Conservation (phyloP, 208 protist genomes). For the Lotmaria passim region DNA sequence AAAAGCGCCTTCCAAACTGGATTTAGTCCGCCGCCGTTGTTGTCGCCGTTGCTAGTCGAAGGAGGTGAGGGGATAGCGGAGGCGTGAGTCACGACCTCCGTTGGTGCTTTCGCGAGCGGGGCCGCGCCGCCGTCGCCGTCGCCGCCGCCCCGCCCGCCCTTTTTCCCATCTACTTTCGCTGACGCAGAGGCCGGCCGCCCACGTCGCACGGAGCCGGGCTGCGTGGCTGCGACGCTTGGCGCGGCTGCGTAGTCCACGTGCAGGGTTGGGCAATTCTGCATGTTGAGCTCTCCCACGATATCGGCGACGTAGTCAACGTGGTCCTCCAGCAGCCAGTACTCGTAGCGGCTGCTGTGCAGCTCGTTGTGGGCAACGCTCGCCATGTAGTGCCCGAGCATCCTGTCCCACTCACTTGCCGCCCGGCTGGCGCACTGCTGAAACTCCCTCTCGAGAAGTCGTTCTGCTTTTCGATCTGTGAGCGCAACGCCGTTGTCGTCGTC, state of each 20-base stretch:
- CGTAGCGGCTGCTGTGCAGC: slow-evolving; percentile 48
- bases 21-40: slow-evolving; percentile 5
- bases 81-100: too few species aligned
- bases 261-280: slow-evolving; percentile 37
- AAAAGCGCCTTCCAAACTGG: slow-evolving; percentile 33
- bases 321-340: slow-evolving; percentile 44
- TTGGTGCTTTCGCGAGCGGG: too few species aligned
- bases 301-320: slow-evolving; percentile 36
- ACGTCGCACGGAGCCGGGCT: not conserved
- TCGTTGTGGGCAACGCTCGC: slow-evolving; percentile 41
- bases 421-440: slow-evolving; percentile 23
- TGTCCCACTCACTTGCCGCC: slow-evolving; percentile 42
- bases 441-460: slow-evolving; percentile 19
- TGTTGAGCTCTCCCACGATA: slow-evolving; percentile 42
- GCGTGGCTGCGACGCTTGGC: not conserved
- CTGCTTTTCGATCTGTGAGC: not conserved
- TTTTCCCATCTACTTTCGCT: not conserved
- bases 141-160: not conserved
- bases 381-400: slow-evolving; percentile 32
- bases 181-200: slow-evolving; percentile 2
- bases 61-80: not conserved
- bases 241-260: slow-evolving; percentile 24
- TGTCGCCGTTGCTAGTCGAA: not conserved
- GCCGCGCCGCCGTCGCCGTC: too few species aligned
- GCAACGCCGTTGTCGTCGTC: not conserved